Percentiles rank a stretch among this genome's conserved stretches.
Conservation (phyloP, 1,284 basidiomycete species). For the Neonothopanus nambi region DNA sequence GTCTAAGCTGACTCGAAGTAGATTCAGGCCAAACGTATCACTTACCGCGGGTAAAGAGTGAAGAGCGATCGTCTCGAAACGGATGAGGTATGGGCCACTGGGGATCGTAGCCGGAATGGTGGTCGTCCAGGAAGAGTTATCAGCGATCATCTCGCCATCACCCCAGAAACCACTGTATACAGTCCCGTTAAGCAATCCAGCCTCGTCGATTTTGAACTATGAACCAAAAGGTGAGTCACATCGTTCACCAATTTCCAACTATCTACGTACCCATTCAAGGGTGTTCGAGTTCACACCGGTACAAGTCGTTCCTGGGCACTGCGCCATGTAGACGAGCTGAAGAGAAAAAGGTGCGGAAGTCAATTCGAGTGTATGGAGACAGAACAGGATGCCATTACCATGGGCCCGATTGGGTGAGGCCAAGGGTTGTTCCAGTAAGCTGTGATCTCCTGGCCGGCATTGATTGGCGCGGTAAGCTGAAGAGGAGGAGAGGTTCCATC, state of each 20-base stretch:
- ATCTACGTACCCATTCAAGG: conserved; percentile 45
- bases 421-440: conserved; percentile 59
- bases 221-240: background rate
- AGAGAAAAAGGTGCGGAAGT: background rate
- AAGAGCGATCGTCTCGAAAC: conserved; percentile 57
- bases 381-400: conserved; percentile 31
- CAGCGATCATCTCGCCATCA: conserved; percentile 49
- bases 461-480: conserved; percentile 53
- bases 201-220: conserved; percentile 59
- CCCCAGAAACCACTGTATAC: conserved; percentile 49
- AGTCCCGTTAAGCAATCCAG: conserved; percentile 54
- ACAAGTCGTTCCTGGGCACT: conserved; percentile 51
- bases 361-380: background rate
- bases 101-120: conserved; percentile 53
- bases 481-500: conserved; percentile 50
- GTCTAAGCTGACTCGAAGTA: background rate
- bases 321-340: conserved; percentile 52
- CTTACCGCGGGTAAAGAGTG: conserved; percentile 54
- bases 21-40: conserved; percentile 1
- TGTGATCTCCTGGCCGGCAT: conserved; percentile 52
- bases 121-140: conserved; percentile 57
- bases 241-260: background rate
- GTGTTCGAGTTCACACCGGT: conserved; percentile 43
- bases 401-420: conserved; percentile 56
- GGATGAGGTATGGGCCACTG: conserved; percentile 52